A percentile compares a stretch with the other conserved stretches of the same genome.
These are phyloP conservation scores for Antrodiella citrinella DNA, from an alignment of 768 basidiomycete species.

Conservation along the genomic window DNA sequence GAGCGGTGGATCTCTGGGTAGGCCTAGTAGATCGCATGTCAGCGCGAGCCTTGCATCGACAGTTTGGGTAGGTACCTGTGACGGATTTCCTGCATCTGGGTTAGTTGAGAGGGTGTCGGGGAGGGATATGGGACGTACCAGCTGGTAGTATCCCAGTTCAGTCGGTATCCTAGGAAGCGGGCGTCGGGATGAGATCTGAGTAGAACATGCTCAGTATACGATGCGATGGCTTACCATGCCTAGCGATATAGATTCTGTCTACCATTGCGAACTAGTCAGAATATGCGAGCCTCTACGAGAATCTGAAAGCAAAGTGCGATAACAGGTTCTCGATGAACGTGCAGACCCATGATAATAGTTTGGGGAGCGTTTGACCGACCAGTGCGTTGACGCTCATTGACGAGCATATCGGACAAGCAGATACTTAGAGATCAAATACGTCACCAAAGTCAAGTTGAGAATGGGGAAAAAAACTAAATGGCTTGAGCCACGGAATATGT, in stretches of 20 bases:
- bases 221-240: conserved; percentile 43
- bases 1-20: conserved; percentile 66
- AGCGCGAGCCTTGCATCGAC: background rate
- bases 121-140: conserved; percentile 43
- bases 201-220: background rate
- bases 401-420: background rate
- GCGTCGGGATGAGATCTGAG: too few relatives aligned
- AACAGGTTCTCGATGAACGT: background rate
- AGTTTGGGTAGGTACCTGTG: conserved; percentile 10
- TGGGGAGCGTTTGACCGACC: background rate
- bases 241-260: conserved; percentile 58
- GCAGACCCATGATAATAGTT: too few relatives aligned
- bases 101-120: too few relatives aligned
- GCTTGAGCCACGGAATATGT: background rate
- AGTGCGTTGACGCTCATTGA: background rate
- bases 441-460: background rate
- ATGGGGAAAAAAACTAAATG: background rate
- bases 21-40: conserved; percentile 40
- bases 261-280: conserved; percentile 36
- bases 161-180: conserved; percentile 71
- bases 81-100: conserved; percentile 9
- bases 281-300: too few relatives aligned
- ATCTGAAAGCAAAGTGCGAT: too few relatives aligned
- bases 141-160: conserved; percentile 60
- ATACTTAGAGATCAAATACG: background rate